These are phyloP conservation scores for Penicillium canescens DNA, from an alignment of 495 filamentous ascomycete genomes.

Conservation along the genomic window DNA sequence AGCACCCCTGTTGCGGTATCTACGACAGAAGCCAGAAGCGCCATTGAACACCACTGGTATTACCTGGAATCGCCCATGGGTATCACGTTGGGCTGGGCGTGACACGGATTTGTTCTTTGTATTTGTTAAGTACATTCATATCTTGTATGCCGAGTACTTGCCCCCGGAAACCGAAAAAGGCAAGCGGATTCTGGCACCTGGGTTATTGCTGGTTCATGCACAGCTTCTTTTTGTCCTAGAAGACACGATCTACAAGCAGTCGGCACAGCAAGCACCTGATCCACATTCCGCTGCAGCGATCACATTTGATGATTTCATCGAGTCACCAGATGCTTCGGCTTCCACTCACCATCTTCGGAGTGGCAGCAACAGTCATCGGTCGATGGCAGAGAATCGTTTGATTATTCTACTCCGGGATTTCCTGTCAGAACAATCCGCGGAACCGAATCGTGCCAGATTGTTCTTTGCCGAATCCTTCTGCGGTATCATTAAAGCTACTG, in stretches of 20 bases:
- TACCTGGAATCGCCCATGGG: slow-evolving; percentile 85
- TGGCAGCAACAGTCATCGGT: slow-evolving; percentile 65
- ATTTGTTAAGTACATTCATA: slow-evolving; percentile 89
- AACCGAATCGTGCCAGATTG: slow-evolving; percentile 56
- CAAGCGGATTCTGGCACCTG: slow-evolving; percentile 67
- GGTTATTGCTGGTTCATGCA: slow-evolving; percentile 79
- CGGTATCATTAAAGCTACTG: slow-evolving; percentile 68
- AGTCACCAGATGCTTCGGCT: slow-evolving; percentile 67
- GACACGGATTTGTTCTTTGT: slow-evolving; percentile 94
- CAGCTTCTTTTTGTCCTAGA: slow-evolving; percentile 83
- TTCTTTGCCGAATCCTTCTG: slow-evolving; percentile 81
- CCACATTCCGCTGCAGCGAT: slow-evolving; percentile 58
- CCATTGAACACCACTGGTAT: slow-evolving; percentile 73
- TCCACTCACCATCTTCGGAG: slow-evolving; percentile 64
- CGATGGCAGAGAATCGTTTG: slow-evolving; percentile 90
- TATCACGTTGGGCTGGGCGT: slow-evolving; percentile 80
- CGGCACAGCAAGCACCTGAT: slow-evolving; percentile 49
- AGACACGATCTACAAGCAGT: slow-evolving; percentile 75
- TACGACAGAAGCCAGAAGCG: slow-evolving; percentile 66
- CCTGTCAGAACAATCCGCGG: slow-evolving; percentile 65
- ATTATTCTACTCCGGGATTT: slow-evolving; percentile 87
- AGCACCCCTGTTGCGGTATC: slow-evolving; percentile 57
- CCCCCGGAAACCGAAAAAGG: slow-evolving; percentile 64
- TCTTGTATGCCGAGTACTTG: slow-evolving; percentile 78
- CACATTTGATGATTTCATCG: slow-evolving; percentile 76